These are phyloP conservation scores for Arthroderma sp. DNA, from an alignment of 2,329 filamentous ascomycete species.

Conservation along the genomic window DNA sequence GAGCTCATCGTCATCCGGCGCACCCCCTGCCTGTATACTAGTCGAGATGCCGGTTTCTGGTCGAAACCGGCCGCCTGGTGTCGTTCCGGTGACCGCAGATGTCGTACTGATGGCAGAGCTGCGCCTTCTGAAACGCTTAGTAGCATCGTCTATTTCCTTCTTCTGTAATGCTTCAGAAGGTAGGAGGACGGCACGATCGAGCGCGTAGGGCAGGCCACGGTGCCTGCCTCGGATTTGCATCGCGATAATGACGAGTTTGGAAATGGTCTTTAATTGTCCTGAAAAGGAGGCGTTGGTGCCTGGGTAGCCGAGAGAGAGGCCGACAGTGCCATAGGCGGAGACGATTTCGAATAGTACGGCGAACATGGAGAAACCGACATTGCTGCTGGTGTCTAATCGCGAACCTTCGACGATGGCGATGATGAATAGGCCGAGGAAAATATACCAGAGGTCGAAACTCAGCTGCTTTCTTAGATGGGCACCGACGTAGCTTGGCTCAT, in stretches of 20 bases:
- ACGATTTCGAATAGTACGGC: constrained; percentile 69
- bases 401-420: constrained; percentile 75
- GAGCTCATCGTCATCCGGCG: not conserved
- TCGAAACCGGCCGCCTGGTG: not conserved
- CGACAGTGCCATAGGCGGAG: constrained; percentile 88
- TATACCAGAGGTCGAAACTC: constrained; percentile 95
- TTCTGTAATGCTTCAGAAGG: constrained; percentile 51
- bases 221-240: constrained; percentile 55
- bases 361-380: constrained; percentile 53
- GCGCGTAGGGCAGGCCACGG: constrained; percentile 51
- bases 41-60: constrained; percentile 4
- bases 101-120: constrained; percentile 21
- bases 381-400: constrained; percentile 49
- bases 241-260: constrained; percentile 51
- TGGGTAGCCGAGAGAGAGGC: constrained; percentile 72
- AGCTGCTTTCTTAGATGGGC: constrained; percentile 85
- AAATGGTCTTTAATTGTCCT: constrained; percentile 61
- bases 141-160: constrained; percentile 43
- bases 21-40: not conserved
- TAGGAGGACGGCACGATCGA: constrained; percentile 57
- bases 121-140: constrained; percentile 29
- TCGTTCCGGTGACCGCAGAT: constrained; percentile 1
- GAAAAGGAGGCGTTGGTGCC: constrained; percentile 66
- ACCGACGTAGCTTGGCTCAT: constrained; percentile 69
- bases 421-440: constrained; percentile 86